Evolutionary conservation across 148 eudicot genomes (phyloP).

Genomic region (Rhododendron ferrugineum): DNA sequence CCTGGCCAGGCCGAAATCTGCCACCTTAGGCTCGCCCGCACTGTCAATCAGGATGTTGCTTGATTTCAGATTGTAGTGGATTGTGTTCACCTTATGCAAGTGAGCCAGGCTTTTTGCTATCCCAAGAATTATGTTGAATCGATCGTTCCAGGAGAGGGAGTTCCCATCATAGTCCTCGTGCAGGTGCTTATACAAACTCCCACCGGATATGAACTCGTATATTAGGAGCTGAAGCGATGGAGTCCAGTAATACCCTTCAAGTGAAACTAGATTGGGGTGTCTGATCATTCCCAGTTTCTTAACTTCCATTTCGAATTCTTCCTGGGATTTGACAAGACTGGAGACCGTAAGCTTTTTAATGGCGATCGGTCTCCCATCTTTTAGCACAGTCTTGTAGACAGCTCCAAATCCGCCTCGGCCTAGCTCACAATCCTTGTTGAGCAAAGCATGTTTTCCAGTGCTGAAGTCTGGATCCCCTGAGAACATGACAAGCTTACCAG

Average conservation of each 20-base stretch:
- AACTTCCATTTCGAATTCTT: conserved; percentile 78
- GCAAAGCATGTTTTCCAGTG: conserved; percentile 73
- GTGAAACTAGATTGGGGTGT: conserved; percentile 69
- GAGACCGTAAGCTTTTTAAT: conserved; percentile 89
- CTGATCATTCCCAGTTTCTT: conserved; percentile 72
- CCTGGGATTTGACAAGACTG: conserved; percentile 84
- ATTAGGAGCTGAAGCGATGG: conserved; percentile 81
- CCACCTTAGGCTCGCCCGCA: conserved; percentile 69
- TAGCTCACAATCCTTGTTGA: conserved; percentile 89
- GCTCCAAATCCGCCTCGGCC: conserved; percentile 98
- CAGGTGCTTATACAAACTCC: conserved; percentile 71
- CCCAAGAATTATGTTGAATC: conserved; percentile 71
- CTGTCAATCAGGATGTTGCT: conserved; percentile 71
- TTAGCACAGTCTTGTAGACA: conserved; percentile 72
- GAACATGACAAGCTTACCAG: conserved; percentile 94
- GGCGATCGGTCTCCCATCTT: conserved; percentile 77
- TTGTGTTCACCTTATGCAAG: conserved; percentile 69
- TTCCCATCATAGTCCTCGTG: conserved; percentile 60
- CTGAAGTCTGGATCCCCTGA: conserved; percentile 87
- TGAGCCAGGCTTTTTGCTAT: conserved; percentile 81
- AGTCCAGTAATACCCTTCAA: conserved; percentile 94
- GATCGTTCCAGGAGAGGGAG: conserved; percentile 68
- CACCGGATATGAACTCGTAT: conserved; percentile 67
- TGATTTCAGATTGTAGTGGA: conserved; percentile 87
- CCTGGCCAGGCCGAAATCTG: conserved; percentile 77